phyloP scores from a whole-genome alignment of 1,284 basidiomycete species.

The Ganoderma leucocontextum region DNA sequence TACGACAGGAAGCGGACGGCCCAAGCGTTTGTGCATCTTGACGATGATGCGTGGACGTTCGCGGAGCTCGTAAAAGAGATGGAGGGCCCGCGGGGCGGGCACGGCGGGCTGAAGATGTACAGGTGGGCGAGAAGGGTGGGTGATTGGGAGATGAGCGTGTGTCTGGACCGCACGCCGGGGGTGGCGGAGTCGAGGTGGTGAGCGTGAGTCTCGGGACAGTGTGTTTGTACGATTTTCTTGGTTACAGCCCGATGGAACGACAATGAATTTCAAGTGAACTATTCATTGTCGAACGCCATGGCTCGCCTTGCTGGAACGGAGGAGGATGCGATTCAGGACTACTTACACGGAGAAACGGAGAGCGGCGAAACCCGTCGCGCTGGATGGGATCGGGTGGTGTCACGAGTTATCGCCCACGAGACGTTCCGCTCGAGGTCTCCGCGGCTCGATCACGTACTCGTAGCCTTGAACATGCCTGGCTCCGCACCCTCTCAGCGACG shows the following conservation, averaged over 20 bases:
- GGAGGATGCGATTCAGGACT: background rate
- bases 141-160: conserved; percentile 41
- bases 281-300: background rate
- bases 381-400: background rate
- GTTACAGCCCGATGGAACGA: no score
- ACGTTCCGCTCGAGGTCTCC: background rate
- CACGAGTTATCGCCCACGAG: background rate
- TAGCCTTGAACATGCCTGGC: conserved; percentile 3
- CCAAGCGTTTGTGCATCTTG: conserved; percentile 40
- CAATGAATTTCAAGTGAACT: no score
- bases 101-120: conserved; percentile 43
- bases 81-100: conserved; percentile 28
- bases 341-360: background rate
- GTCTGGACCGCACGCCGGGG: conserved; percentile 35
- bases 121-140: conserved; percentile 42
- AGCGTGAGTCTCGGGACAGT: background rate
- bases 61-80: conserved; percentile 33
- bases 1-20: conserved; percentile 53
- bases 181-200: conserved; percentile 35
- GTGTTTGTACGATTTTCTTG: no score
- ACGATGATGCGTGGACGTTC: conserved; percentile 26
- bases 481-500: background rate
- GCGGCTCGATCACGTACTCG: conserved; percentile 5
- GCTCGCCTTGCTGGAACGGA: background rate
- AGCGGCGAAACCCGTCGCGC: background rate